Base-by-base conservation (phyloP, 2,329 filamentous ascomycete genomes). In the Clathrospora elynae region DNA sequence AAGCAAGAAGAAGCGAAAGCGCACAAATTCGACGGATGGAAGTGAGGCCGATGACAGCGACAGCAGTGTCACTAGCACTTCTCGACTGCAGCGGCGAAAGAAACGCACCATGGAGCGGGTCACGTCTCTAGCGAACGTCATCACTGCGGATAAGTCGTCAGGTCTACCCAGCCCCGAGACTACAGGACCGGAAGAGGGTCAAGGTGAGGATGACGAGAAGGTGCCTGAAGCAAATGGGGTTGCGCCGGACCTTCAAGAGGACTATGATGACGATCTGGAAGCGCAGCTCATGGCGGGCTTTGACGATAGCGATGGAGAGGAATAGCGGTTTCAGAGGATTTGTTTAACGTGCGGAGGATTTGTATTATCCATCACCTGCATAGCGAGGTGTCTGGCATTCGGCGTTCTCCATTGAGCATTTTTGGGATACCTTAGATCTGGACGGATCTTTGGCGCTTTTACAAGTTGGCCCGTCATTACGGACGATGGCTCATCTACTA, bases 231-330 rank as follows among this genome's bases (percentile, higher is more conserved):
- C 53, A 16, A 63, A 59, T 12, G 66, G 53, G 16, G 55, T 55
- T 52, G 55, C 48, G 43, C 46, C 63, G 2, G 71, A 70, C 19
- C 78, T 79, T 39, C 76, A 64, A 16, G 55, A 56, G 8, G 64
- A 84, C 55, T 67, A 85, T 35, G 84, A 85, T 65, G 79, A 81
- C n/a, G 66, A 47, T 7, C 51, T 64, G 9, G 65, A 69, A 18
- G 71, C 66, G 2, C 71, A 71, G 71, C 64, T 57, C 78, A 77
- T 60, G 73, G 70, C 71, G 11, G 61, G 56, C 5, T 59, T 62
- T 18, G 55, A 38, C n/a, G 53, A 58, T 18, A 61, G 54, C 22
- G 57, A 57, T 18, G 55, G 52, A n/a, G 55, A 51, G 20, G 52
- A 58, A 14, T 50, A 50, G 33, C 26, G 11, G 3, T 35, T 12